These are phyloP conservation scores for Euryodendron excelsum DNA, from an alignment of 148 eudicot species.

Conservation along the genomic window DNA sequence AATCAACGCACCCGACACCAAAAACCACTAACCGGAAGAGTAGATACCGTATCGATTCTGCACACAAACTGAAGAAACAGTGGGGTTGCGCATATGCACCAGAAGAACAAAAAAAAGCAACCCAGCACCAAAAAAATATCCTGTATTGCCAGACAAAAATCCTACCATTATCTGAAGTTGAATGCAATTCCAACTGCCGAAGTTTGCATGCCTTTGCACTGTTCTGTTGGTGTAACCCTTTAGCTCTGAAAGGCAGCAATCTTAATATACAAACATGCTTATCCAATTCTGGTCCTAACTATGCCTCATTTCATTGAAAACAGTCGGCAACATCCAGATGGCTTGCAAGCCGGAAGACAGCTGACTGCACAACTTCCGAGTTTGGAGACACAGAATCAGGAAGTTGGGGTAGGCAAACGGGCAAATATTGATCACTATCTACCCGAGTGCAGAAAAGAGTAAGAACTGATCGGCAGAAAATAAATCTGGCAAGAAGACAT, in stretches of 20 bases:
- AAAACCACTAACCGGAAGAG: neutral
- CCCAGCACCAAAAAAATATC: neutral
- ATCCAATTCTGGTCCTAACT: neutral
- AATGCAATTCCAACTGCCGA: neutral
- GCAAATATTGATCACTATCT: conserved; percentile 54
- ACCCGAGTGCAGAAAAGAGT: conserved; percentile 51
- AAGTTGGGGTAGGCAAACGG: conserved; percentile 80
- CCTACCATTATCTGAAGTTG: conserved; percentile 1
- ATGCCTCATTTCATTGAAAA: conserved; percentile 33
- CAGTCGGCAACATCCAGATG: conserved; percentile 64
- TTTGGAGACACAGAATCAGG: conserved; percentile 61
- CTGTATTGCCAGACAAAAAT: conserved; percentile 5
- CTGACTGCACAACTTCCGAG: conserved; percentile 66
- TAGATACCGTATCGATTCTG: neutral
- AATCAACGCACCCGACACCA: neutral
- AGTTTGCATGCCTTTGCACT: neutral
- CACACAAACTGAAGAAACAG: neutral
- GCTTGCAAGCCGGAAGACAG: conserved; percentile 60
- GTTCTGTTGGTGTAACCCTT: neutral
- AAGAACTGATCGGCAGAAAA: conserved; percentile 89
- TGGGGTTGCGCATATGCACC: neutral
- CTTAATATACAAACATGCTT: conserved; percentile 9
- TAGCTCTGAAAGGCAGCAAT: conserved; percentile 11
- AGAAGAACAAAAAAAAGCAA: conserved; percentile 10
- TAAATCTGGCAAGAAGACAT: conserved; percentile 58